Percentiles rank a stretch among this genome's conserved stretches.
Conservation (phyloP, 2,329 filamentous ascomycete species). For the Penicillium concentricum region DNA sequence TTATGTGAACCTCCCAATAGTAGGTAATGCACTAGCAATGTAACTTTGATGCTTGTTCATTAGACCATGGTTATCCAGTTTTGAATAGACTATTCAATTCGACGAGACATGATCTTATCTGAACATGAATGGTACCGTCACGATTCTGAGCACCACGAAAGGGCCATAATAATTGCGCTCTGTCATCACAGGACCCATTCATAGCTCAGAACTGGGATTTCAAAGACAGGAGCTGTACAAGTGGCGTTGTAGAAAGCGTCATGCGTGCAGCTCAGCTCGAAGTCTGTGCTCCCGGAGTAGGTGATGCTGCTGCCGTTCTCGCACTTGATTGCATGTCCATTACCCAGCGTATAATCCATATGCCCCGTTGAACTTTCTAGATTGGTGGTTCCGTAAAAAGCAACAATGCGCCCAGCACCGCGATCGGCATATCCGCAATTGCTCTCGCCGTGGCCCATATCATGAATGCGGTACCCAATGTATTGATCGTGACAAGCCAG, state of each 20-base stretch:
- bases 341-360: slow-evolving; percentile 27
- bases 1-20: too few relatives aligned
- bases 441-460: slow-evolving; percentile 27
- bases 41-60: too few relatives aligned
- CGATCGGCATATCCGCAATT: slow-evolving; percentile 32
- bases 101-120: too few relatives aligned
- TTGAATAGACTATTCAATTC: too few relatives aligned
- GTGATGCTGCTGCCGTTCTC: slow-evolving; percentile 29
- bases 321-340: slow-evolving; percentile 27
- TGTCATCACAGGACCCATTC: slow-evolving; percentile 18
- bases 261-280: slow-evolving; percentile 23
- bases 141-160: too few relatives aligned
- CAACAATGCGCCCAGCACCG: slow-evolving; percentile 23
- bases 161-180: too few relatives aligned
- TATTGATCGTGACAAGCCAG: slow-evolving; percentile 28
- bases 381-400: slow-evolving; percentile 29
- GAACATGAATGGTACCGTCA: too few relatives aligned
- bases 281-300: slow-evolving; percentile 27
- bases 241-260: slow-evolving; percentile 30
- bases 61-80: too few relatives aligned
- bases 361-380: slow-evolving; percentile 15
- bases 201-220: slow-evolving; percentile 27
- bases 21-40: too few relatives aligned
- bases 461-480: slow-evolving; percentile 31
- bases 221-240: slow-evolving; percentile 27